Evolutionary conservation across 2,329 filamentous ascomycete genomes (phyloP).

Genomic region (Tolypocladium cylindrosporum): DNA sequence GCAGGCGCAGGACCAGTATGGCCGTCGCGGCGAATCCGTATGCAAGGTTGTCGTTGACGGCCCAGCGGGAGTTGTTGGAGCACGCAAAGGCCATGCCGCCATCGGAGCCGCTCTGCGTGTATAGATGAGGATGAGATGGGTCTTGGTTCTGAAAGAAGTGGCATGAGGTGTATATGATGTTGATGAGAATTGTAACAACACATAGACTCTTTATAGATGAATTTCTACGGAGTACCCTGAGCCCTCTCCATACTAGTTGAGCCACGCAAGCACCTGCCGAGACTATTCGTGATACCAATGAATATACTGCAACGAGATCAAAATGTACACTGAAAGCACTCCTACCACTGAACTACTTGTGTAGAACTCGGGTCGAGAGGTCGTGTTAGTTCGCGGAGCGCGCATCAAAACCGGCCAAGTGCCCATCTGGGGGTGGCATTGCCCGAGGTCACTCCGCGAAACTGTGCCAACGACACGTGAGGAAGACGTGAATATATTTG

Average conservation of each 20-base stretch:
- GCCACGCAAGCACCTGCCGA: neutral
- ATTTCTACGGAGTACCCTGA: neutral
- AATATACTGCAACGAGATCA: neutral
- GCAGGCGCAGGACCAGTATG: conserved; percentile 59
- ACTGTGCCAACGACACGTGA: neutral
- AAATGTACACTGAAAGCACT: neutral
- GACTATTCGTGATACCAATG: neutral
- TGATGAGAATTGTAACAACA: neutral
- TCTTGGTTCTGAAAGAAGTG: neutral
- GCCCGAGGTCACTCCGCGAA: neutral
- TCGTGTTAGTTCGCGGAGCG: neutral
- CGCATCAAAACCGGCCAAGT: neutral
- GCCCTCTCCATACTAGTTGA: neutral
- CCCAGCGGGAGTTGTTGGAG: conserved; percentile 52
- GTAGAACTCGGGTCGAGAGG: neutral
- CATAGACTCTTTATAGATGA: neutral
- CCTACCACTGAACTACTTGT: neutral
- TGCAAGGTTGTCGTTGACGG: conserved; percentile 44
- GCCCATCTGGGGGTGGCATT: neutral
- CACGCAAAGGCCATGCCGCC: conserved; percentile 52
- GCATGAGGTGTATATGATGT: neutral
- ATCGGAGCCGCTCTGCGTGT: conserved; percentile 42
- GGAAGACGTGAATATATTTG: too few relatives aligned
- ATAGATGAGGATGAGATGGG: neutral
- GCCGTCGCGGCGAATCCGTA: conserved; percentile 57